These are phyloP conservation scores for Xylona heveae DNA, from an alignment of 495 filamentous ascomycete species.

Conservation along the genomic window DNA sequence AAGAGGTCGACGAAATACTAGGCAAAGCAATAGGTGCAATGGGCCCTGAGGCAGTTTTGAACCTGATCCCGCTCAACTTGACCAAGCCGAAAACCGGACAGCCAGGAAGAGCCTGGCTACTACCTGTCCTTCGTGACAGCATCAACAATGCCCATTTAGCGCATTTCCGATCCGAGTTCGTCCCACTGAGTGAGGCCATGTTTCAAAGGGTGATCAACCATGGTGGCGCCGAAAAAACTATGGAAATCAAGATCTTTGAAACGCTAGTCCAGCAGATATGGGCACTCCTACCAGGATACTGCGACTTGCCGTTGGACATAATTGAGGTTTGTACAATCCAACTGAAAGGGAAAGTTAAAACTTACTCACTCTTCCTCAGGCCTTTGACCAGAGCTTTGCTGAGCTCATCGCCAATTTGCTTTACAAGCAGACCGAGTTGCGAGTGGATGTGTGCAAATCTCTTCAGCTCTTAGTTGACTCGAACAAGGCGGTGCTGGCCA, in stretches of 20 bases:
- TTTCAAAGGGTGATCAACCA: slow-evolving; percentile 75
- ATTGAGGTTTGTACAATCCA: slow-evolving; percentile 16
- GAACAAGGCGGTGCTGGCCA: slow-evolving; percentile 50
- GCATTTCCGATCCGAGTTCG: slow-evolving; percentile 69
- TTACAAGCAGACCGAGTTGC: slow-evolving; percentile 75
- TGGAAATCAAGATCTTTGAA: slow-evolving; percentile 94
- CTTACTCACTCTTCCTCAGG: slow-evolving; percentile 16
- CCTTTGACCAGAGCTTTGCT: slow-evolving; percentile 70
- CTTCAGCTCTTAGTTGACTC: slow-evolving; percentile 78
- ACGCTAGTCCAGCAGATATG: slow-evolving; percentile 90
- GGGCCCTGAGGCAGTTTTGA: slow-evolving; percentile 64
- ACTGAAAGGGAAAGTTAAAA: background rate
- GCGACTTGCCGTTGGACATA: slow-evolving; percentile 71
- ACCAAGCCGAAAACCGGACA: slow-evolving; percentile 49
- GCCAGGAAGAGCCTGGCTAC: slow-evolving; percentile 79
- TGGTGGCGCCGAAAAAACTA: slow-evolving; percentile 57
- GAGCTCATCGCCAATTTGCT: slow-evolving; percentile 79
- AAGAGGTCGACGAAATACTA: slow-evolving; percentile 78
- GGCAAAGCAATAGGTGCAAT: slow-evolving; percentile 69
- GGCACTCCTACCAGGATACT: slow-evolving; percentile 88
- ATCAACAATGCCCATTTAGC: slow-evolving; percentile 64
- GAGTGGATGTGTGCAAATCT: slow-evolving; percentile 66
- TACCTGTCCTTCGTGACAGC: slow-evolving; percentile 71
- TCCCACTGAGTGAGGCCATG: slow-evolving; percentile 73
- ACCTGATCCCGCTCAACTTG: slow-evolving; percentile 70